phyloP scores from a whole-genome alignment of 257 asterid species.

The Datura wrightii region DNA sequence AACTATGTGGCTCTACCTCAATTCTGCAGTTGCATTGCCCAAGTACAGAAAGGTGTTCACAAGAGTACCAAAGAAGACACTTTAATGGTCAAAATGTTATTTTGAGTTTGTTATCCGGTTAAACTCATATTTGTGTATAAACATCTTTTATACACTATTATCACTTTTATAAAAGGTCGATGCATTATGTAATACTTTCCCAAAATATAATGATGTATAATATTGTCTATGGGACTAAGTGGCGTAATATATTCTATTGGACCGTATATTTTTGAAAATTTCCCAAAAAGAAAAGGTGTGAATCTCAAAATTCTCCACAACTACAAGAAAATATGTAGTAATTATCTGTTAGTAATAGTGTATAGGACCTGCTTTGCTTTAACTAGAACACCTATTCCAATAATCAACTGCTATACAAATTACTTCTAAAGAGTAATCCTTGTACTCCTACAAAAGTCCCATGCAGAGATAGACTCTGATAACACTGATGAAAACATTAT shows the following conservation, averaged over 20 bases:
- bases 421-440: not conserved
- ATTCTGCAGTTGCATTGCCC: not conserved
- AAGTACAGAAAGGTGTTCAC: not conserved
- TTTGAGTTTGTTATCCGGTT: too few species aligned
- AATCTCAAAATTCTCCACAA: not conserved
- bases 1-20: not conserved
- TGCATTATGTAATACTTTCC: too few species aligned
- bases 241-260: too few species aligned
- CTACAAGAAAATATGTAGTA: not conserved
- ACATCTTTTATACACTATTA: too few species aligned
- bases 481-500: not conserved
- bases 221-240: too few species aligned
- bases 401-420: not conserved
- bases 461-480: not conserved
- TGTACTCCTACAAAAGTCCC: not conserved
- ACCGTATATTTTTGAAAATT: too few species aligned
- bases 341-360: not conserved
- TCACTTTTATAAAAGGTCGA: too few species aligned
- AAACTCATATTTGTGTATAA: too few species aligned
- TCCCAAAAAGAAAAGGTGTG: not conserved
- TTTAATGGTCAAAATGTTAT: too few species aligned
- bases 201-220: too few species aligned
- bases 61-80: too few species aligned
- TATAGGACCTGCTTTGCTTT: not conserved
- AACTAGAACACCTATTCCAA: not conserved